phyloP scores from a whole-genome alignment of 345 rosid genomes.

The Eucalyptus paniculata region DNA sequence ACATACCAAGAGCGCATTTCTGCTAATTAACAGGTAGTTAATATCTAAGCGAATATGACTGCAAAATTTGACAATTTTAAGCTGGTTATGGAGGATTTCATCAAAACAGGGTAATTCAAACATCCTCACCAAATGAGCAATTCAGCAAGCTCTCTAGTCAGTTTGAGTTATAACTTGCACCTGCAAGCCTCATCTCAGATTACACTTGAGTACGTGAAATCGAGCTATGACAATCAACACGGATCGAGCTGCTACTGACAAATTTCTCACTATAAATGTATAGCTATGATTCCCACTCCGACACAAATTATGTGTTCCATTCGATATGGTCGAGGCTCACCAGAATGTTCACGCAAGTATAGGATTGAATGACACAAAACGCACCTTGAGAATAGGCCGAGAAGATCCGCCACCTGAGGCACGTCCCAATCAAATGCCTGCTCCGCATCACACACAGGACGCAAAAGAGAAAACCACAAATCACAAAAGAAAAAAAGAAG shows the following conservation, averaged over 20 bases:
- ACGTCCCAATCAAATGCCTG: neutral
- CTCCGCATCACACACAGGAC: no score
- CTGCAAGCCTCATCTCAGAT: neutral
- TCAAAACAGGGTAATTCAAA: neutral
- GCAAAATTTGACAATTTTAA: neutral
- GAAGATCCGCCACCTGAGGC: conserved; percentile 11
- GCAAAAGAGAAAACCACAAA: no score
- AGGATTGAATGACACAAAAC: neutral
- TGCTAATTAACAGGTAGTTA: no score
- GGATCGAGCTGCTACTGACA: no score
- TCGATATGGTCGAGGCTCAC: neutral
- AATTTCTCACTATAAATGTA: no score
- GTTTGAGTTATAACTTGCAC: neutral
- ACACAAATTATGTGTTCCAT: no score
- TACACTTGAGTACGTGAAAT: no score
- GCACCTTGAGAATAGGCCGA: neutral
- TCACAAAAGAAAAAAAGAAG: no score
- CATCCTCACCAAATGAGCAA: neutral
- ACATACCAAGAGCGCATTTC: no score
- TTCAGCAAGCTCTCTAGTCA: neutral
- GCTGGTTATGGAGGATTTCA: neutral
- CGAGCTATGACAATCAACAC: no score
- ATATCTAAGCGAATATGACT: no score
- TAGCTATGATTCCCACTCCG: no score
- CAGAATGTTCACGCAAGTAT: neutral